Evolutionary conservation across 106 monocot species (phyloP).

Genomic region (Dactylorhiza incarnata): DNA sequence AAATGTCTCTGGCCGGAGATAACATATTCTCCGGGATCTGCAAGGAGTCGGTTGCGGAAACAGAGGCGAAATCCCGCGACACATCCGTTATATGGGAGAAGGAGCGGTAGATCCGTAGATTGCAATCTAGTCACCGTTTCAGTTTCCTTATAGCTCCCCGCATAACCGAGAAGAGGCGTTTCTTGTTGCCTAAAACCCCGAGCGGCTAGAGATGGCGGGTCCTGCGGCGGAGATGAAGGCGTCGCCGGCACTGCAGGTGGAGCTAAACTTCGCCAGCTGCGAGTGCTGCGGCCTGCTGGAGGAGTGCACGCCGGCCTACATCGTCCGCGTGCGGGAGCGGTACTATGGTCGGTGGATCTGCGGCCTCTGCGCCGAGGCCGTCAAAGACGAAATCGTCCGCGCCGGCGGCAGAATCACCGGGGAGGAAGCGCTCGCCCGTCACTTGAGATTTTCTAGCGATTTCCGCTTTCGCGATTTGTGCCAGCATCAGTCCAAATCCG

Average conservation of each 20-base stretch:
- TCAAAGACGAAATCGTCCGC: constrained; percentile 45
- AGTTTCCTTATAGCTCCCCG: neutral
- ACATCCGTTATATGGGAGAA: constrained; percentile 26
- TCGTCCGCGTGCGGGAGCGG: constrained; percentile 31
- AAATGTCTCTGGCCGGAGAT: constrained; percentile 16
- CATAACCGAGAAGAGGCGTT: neutral
- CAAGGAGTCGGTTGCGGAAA: neutral
- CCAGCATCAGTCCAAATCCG: constrained; percentile 19
- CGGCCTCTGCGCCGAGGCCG: constrained; percentile 57
- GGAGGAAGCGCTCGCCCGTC: constrained; percentile 48
- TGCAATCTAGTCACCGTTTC: neutral
- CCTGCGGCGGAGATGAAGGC: neutral
- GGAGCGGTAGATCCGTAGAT: constrained; percentile 16
- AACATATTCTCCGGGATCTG: neutral
- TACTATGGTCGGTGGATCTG: constrained; percentile 46
- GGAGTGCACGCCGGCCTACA: constrained; percentile 61
- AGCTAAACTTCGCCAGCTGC: constrained; percentile 35
- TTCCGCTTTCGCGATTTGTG: constrained; percentile 17
- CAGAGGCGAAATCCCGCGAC: neutral
- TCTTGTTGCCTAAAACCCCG: constrained; percentile 3
- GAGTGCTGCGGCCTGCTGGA: constrained; percentile 57
- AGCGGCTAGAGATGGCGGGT: neutral
- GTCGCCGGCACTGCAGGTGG: neutral
- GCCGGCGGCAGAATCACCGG: constrained; percentile 29
- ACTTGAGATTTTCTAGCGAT: constrained; percentile 31